Conservation (phyloP, 805 yeast genomes). For the Candida parachauliodes region DNA sequence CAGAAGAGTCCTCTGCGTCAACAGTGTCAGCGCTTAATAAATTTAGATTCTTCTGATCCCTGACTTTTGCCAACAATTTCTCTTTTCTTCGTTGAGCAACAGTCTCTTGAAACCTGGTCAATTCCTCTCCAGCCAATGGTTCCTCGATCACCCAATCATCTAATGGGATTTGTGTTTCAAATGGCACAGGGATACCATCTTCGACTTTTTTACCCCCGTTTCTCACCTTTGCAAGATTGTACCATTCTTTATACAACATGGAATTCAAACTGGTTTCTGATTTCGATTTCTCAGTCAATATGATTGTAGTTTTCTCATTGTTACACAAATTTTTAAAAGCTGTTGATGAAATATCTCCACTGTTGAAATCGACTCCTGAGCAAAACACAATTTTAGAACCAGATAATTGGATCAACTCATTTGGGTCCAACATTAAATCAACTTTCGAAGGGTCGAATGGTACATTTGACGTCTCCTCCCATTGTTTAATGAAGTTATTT, state of each 20-base stretch:
- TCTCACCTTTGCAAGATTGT: slow-evolving; percentile 28
- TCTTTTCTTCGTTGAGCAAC: slow-evolving; percentile 46
- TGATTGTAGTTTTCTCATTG: slow-evolving; percentile 63
- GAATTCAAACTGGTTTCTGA: slow-evolving; percentile 43
- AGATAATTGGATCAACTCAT: slow-evolving; percentile 49
- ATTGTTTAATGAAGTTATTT: slow-evolving; percentile 73
- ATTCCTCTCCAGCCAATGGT: slow-evolving; percentile 46
- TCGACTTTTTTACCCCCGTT: slow-evolving; percentile 36
- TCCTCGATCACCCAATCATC: slow-evolving; percentile 46
- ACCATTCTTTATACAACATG: slow-evolving; percentile 55
- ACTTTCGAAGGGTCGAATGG: slow-evolving; percentile 76
- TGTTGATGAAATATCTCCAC: slow-evolving; percentile 58
- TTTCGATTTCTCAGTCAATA: slow-evolving; percentile 67
- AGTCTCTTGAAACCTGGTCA: slow-evolving; percentile 43
- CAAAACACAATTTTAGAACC: slow-evolving; percentile 82
- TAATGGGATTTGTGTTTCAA: slow-evolving; percentile 41
- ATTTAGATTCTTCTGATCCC: slow-evolving; percentile 38
- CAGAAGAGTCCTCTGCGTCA: slow-evolving; percentile 30
- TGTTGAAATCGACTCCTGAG: slow-evolving; percentile 61
- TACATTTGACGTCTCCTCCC: slow-evolving; percentile 51
- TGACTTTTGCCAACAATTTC: slow-evolving; percentile 36
- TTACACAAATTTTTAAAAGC: slow-evolving; percentile 54
- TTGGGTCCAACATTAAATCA: slow-evolving; percentile 50
- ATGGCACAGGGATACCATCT: slow-evolving; percentile 61
- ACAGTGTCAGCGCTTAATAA: slow-evolving; percentile 34